phyloP scores from a whole-genome alignment of 345 rosid species.

The Bretschneidera sinensis region DNA sequence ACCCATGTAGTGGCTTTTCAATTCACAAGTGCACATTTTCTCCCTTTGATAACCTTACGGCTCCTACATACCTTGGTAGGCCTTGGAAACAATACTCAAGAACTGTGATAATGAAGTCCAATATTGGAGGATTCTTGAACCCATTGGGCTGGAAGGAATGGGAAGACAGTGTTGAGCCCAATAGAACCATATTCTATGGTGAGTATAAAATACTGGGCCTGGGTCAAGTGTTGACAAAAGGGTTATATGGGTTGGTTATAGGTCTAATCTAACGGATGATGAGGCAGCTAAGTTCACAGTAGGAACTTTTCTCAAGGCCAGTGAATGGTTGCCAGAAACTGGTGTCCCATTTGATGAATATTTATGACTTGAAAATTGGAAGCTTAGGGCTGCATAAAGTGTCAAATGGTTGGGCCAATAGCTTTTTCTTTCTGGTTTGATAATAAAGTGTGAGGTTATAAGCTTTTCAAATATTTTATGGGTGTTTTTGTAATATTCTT shows the following conservation, averaged over 20 bases:
- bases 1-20: slow-evolving; percentile 62
- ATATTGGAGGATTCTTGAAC: slow-evolving; percentile 39
- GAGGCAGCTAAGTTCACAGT: slow-evolving; percentile 58
- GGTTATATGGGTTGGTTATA: slow-evolving; percentile 64
- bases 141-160: slow-evolving; percentile 70
- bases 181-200: slow-evolving; percentile 54
- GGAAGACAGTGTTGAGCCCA: slow-evolving; percentile 62
- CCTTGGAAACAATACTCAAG: slow-evolving; percentile 80
- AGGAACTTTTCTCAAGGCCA: slow-evolving; percentile 48
- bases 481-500: too few relatives aligned
- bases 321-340: slow-evolving; percentile 50
- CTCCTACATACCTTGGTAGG: slow-evolving; percentile 65
- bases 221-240: slow-evolving; percentile 39
- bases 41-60: slow-evolving; percentile 29
- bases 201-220: slow-evolving; percentile 64
- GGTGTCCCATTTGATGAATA: slow-evolving; percentile 36
- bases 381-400: too few relatives aligned
- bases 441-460: too few relatives aligned
- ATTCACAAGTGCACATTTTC: slow-evolving; percentile 55
- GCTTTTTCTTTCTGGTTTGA: background rate
- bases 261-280: slow-evolving; percentile 30
- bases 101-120: slow-evolving; percentile 68
- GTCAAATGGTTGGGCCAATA: background rate
- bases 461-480: too few relatives aligned
- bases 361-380: slow-evolving; percentile 14